Conservation (phyloP, 2,329 filamentous ascomycete genomes). For the Curvularia sp. region DNA sequence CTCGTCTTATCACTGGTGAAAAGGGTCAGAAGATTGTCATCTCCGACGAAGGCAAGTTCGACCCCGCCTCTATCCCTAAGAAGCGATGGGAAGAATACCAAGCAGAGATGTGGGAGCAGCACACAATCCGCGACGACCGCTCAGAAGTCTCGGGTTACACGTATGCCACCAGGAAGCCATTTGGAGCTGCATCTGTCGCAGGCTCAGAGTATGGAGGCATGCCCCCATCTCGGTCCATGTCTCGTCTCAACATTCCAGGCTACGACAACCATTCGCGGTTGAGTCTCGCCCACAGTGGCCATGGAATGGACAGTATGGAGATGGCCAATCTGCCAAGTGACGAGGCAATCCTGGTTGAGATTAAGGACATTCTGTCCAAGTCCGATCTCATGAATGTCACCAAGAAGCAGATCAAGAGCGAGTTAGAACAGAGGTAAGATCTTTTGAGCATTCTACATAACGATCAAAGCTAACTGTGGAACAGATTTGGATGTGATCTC, state of each 20-base stretch:
- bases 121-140: conserved; percentile 80
- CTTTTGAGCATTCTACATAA: neutral
- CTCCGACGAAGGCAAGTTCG: conserved; percentile 97
- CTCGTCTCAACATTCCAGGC: conserved; percentile 64
- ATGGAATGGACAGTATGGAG: conserved; percentile 65
- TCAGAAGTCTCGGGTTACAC: conserved; percentile 94
- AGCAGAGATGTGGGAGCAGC: conserved; percentile 94
- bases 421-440: conserved; percentile 76
- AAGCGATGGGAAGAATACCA: conserved; percentile 99
- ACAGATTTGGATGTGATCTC: conserved; percentile 77
- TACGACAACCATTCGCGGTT: conserved; percentile 53
- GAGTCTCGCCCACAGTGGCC: conserved; percentile 65
- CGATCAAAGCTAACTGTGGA: conserved; percentile 25
- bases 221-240: conserved; percentile 62
- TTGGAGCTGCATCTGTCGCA: conserved; percentile 55
- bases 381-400: conserved; percentile 97
- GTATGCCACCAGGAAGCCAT: conserved; percentile 81
- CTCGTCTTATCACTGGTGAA: conserved; percentile 94
- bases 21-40: conserved; percentile 91
- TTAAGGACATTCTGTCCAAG: conserved; percentile 87
- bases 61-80: conserved; percentile 87
- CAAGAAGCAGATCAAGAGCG: conserved; percentile 96
- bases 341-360: conserved; percentile 89
- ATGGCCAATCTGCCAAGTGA: conserved; percentile 83
- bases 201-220: conserved; percentile 70